These are phyloP conservation scores for Angomonas ambiguus DNA, from an alignment of 208 protist species.

Conservation along the genomic window DNA sequence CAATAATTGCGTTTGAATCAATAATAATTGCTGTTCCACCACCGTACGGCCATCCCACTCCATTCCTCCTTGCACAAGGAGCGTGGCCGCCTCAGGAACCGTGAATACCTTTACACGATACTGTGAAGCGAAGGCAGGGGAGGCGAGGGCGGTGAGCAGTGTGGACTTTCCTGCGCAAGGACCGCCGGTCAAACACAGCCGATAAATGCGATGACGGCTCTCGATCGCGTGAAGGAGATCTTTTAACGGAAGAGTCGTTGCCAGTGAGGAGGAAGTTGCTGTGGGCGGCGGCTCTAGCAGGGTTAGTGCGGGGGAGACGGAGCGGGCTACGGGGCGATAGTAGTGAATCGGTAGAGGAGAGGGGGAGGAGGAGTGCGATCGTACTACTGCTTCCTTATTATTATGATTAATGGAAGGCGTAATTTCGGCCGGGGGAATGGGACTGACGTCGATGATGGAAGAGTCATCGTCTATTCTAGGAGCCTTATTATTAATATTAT, in stretches of 20 bases:
- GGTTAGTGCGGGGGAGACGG: no score
- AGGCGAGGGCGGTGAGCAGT: slow-evolving; percentile 60
- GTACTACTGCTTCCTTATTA: background rate
- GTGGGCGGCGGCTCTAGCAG: no score
- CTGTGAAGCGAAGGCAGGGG: no score
- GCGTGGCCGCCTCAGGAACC: slow-evolving; percentile 78
- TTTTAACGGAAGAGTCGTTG: slow-evolving; percentile 25
- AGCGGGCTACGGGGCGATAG: slow-evolving; percentile 40
- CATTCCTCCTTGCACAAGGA: slow-evolving; percentile 72
- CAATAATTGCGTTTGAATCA: slow-evolving; percentile 65
- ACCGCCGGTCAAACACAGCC: slow-evolving; percentile 75
- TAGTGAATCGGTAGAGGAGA: background rate
- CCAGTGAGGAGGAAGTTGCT: no score
- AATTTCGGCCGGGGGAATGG: background rate
- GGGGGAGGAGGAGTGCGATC: background rate
- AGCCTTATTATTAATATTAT: background rate
- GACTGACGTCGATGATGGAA: background rate
- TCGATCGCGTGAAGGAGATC: slow-evolving; percentile 41
- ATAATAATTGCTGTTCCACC: slow-evolving; percentile 54
- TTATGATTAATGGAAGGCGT: background rate
- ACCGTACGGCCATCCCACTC: slow-evolving; percentile 39
- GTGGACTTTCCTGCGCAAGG: slow-evolving; percentile 83
- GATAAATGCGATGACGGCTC: slow-evolving; percentile 46
- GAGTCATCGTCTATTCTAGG: background rate
- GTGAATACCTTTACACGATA: no score